A percentile compares a stretch with the other conserved stretches of the same genome.
These are phyloP conservation scores for Ogataea ganodermae DNA, from an alignment of 805 yeast species.

Conservation along the genomic window DNA sequence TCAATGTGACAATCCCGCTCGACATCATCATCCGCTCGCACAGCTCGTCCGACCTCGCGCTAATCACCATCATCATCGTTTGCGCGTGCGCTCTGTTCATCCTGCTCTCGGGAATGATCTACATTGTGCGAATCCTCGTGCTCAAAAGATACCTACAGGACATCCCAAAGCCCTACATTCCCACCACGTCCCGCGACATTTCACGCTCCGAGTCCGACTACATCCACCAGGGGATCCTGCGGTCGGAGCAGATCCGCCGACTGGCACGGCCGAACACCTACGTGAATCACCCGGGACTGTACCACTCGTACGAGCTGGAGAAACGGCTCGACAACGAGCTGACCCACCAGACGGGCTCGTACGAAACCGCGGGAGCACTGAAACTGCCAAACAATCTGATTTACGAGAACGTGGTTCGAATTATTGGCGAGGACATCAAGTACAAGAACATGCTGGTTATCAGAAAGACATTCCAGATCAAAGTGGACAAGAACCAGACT, in stretches of 20 bases:
- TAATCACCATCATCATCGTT: conserved; percentile 80
- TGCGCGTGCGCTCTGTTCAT: conserved; percentile 66
- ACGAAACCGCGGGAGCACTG: background rate
- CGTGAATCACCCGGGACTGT: conserved; percentile 55
- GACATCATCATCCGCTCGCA: conserved; percentile 70
- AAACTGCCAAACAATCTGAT: conserved; percentile 32
- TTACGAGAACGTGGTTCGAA: conserved; percentile 59
- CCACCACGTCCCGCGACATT: conserved; percentile 61
- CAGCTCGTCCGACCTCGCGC: conserved; percentile 57
- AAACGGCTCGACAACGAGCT: conserved; percentile 3
- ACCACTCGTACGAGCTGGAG: conserved; percentile 19
- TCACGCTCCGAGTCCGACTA: conserved; percentile 46
- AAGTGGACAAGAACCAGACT: conserved; percentile 23
- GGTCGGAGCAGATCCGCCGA: conserved; percentile 43
- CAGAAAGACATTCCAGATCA: conserved; percentile 21
- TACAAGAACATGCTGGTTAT: conserved; percentile 36
- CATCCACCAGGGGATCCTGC: conserved; percentile 42
- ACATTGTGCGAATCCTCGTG: conserved; percentile 59
- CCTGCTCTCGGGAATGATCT: conserved; percentile 49
- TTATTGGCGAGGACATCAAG: conserved; percentile 59
- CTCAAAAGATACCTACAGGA: conserved; percentile 63
- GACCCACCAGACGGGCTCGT: conserved; percentile 4
- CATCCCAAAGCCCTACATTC: conserved; percentile 78
- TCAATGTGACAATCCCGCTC: conserved; percentile 72
- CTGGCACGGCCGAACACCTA: conserved; percentile 44